Evolutionary conservation across 495 filamentous ascomycete species (phyloP).

Genomic region (Trichocladium antarcticum): DNA sequence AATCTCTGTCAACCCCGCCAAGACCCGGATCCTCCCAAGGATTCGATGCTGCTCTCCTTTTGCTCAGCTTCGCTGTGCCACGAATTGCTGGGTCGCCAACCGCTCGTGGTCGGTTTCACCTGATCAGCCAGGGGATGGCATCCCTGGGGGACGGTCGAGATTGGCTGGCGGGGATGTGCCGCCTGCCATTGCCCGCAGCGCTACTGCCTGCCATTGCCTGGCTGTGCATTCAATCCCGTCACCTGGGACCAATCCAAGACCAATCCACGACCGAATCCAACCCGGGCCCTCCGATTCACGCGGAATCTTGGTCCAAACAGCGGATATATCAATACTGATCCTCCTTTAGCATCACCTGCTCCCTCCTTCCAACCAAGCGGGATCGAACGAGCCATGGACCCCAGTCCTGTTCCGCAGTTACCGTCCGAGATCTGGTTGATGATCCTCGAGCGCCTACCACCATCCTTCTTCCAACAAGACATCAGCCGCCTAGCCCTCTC

Average conservation of each 20-base stretch:
- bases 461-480: constrained; percentile 17
- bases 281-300: no score
- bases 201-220: neutral
- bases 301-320: no score
- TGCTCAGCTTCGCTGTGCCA: neutral
- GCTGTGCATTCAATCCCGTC: neutral
- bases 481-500: constrained; percentile 15
- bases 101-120: neutral
- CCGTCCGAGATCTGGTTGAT: constrained; percentile 17
- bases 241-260: no score
- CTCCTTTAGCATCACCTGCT: neutral
- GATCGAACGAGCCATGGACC: neutral
- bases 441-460: constrained; percentile 14
- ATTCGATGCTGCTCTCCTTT: neutral
- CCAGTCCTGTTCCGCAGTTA: constrained; percentile 3
- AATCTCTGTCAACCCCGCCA: no score
- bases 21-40: neutral
- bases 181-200: neutral
- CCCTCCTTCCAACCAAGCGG: neutral
- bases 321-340: neutral
- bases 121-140: neutral
- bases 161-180: neutral
- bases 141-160: neutral
- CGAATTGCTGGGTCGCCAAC: neutral
- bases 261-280: no score